Evolutionary conservation across 805 yeast genomes (phyloP).

Genomic region (Candida sakaeoensis): DNA sequence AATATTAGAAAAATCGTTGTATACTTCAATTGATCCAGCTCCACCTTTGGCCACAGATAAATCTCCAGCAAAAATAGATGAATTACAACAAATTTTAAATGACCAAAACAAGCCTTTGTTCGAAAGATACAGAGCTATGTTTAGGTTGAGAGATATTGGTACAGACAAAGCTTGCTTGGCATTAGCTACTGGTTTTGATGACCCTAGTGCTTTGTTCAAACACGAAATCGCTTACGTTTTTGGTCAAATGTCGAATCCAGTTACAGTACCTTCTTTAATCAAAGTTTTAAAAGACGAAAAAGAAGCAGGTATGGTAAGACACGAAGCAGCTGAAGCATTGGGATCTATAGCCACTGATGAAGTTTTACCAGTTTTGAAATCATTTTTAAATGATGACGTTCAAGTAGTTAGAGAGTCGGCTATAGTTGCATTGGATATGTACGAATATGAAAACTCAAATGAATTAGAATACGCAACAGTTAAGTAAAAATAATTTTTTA

Average conservation of each 20-base stretch:
- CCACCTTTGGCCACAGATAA: slow-evolving; percentile 79
- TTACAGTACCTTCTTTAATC: slow-evolving; percentile 81
- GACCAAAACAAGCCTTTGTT: slow-evolving; percentile 77
- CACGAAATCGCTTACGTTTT: slow-evolving; percentile 98
- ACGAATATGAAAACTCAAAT: slow-evolving; percentile 85
- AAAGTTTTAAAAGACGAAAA: slow-evolving; percentile 70
- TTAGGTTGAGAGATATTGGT: slow-evolving; percentile 92
- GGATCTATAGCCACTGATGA: slow-evolving; percentile 97
- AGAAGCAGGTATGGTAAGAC: slow-evolving; percentile 99
- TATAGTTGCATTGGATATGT: slow-evolving; percentile 96
- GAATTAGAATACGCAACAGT: slow-evolving; percentile 70
- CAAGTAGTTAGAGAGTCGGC: slow-evolving; percentile 95
- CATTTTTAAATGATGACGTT: slow-evolving; percentile 76
- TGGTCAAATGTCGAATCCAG: slow-evolving; percentile 94
- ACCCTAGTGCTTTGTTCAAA: slow-evolving; percentile 88
- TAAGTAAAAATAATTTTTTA: slow-evolving; percentile 8
- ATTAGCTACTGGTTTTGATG: slow-evolving; percentile 83
- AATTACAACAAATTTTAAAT: slow-evolving; percentile 65
- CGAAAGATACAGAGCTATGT: slow-evolving; percentile 97
- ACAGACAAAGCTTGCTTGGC: slow-evolving; percentile 91
- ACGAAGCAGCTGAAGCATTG: slow-evolving; percentile 98
- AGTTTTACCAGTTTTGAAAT: slow-evolving; percentile 80
- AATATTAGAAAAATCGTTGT: slow-evolving; percentile 67
- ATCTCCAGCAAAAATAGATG: slow-evolving; percentile 53
- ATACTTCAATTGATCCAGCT: slow-evolving; percentile 93